Percentiles rank a stretch among this genome's conserved stretches.
These are phyloP conservation scores for Capronia americana DNA, from an alignment of 2,329 filamentous ascomycete species.

Conservation along the genomic window DNA sequence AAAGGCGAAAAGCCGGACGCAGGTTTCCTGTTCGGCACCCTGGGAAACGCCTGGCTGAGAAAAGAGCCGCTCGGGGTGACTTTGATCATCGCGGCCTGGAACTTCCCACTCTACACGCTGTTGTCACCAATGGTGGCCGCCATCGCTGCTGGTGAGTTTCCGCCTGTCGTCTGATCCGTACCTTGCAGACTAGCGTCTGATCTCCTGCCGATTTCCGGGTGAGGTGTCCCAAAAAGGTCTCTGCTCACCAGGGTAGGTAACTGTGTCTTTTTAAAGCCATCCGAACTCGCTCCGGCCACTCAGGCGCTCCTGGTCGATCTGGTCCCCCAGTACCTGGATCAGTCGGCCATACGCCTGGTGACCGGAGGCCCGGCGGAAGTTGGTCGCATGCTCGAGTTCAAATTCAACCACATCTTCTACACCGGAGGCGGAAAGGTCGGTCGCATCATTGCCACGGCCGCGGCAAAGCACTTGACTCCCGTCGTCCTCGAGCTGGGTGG, in stretches of 20 bases:
- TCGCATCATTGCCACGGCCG: constrained; percentile 49
- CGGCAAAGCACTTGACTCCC: constrained; percentile 55
- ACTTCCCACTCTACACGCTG: constrained; percentile 52
- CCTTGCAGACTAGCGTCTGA: background rate
- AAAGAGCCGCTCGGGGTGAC: constrained; percentile 50
- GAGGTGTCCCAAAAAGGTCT: constrained; percentile 4
- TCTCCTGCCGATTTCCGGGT: background rate
- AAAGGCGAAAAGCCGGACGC: constrained; percentile 44
- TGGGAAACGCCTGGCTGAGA: constrained; percentile 46
- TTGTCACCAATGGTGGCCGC: constrained; percentile 48
- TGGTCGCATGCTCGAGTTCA: constrained; percentile 46
- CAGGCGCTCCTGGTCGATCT: constrained; percentile 51
- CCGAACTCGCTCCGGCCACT: constrained; percentile 47
- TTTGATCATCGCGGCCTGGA: constrained; percentile 40
- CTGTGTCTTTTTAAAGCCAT: constrained; percentile 54
- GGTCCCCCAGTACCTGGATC: constrained; percentile 53
- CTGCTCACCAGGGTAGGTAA: constrained; percentile 41
- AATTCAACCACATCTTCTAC: constrained; percentile 56
- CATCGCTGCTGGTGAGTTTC: constrained; percentile 46
- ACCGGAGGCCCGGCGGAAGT: constrained; percentile 50
- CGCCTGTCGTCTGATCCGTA: background rate
- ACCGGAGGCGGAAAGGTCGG: constrained; percentile 52
- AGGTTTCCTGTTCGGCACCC: constrained; percentile 43
- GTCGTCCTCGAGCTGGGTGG: constrained; percentile 56
- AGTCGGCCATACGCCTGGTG: constrained; percentile 46